Conservation (phyloP, 2,329 filamentous ascomycete genomes). For the Zalaria sp. region DNA sequence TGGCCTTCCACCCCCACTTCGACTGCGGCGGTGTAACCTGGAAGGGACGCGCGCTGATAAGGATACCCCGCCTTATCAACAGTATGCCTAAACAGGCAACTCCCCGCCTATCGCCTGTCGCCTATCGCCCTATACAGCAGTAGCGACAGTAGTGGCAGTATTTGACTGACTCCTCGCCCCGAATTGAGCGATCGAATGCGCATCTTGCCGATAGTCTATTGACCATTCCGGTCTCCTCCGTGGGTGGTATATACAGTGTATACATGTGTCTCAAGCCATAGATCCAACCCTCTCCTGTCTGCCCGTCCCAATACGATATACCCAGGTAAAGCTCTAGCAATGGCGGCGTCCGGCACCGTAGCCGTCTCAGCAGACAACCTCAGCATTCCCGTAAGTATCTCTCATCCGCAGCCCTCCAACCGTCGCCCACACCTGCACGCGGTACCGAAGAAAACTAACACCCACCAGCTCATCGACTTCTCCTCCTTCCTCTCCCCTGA, state of each 20-base stretch:
- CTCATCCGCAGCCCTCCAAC: not conserved
- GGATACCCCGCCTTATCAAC: not conserved
- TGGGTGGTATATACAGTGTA: too few species aligned
- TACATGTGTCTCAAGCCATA: too few species aligned
- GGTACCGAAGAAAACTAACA: not conserved
- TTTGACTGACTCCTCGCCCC: too few species aligned
- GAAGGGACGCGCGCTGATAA: not conserved
- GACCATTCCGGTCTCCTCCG: too few species aligned
- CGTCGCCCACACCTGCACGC: not conserved
- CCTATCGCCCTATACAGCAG: not conserved
- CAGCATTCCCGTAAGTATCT: conserved; percentile 7
- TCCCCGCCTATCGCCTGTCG: not conserved
- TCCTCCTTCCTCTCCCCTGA: conserved; percentile 53
- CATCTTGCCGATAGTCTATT: too few species aligned
- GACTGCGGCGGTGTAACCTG: not conserved
- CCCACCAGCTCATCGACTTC: conserved; percentile 54
- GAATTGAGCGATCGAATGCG: too few species aligned
- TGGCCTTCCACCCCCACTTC: too few species aligned
- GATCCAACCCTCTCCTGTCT: not conserved
- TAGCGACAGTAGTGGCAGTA: too few species aligned
- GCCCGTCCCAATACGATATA: not conserved
- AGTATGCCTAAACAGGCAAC: not conserved
- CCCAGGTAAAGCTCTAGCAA: conserved; percentile 5
- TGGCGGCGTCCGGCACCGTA: conserved; percentile 12
- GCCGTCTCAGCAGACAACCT: conserved; percentile 15